Conservation (phyloP, 495 filamentous ascomycete species). For the Penicillium angulare region DNA sequence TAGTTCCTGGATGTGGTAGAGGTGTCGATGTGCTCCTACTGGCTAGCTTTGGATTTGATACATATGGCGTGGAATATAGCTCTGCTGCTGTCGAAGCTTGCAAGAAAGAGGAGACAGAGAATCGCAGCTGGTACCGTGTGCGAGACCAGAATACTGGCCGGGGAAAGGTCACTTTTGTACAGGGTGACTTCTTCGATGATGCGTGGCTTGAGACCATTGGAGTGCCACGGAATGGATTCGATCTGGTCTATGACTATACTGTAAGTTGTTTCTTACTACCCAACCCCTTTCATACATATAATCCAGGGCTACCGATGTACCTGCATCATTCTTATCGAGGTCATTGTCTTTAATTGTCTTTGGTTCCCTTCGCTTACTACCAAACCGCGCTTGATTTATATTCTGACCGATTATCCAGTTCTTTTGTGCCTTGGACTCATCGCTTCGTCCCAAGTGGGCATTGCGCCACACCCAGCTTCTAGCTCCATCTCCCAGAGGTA, state of each 20-base stretch:
- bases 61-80: conserved; percentile 69
- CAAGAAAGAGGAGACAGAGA: conserved; percentile 42
- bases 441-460: conserved; percentile 67
- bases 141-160: conserved; percentile 42
- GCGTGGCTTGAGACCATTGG: conserved; percentile 52
- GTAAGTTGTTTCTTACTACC: conserved; percentile 41
- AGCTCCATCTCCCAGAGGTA: conserved; percentile 50
- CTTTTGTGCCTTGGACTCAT: conserved; percentile 70
- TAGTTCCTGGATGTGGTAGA: conserved; percentile 73
- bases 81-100: conserved; percentile 54
- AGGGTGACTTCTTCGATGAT: conserved; percentile 72
- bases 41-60: conserved; percentile 69
- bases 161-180: conserved; percentile 58
- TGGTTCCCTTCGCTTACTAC: no score
- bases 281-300: no score
- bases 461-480: conserved; percentile 63
- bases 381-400: background rate
- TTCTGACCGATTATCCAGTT: conserved; percentile 53
- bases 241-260: conserved; percentile 84
- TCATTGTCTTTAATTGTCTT: no score
- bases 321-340: background rate
- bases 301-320: background rate
- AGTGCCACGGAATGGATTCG: conserved; percentile 56
- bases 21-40: conserved; percentile 74
- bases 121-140: conserved; percentile 44